These are phyloP conservation scores for Halophytophthora batemanensis DNA, from an alignment of 352 stramenopile species.

Conservation along the genomic window DNA sequence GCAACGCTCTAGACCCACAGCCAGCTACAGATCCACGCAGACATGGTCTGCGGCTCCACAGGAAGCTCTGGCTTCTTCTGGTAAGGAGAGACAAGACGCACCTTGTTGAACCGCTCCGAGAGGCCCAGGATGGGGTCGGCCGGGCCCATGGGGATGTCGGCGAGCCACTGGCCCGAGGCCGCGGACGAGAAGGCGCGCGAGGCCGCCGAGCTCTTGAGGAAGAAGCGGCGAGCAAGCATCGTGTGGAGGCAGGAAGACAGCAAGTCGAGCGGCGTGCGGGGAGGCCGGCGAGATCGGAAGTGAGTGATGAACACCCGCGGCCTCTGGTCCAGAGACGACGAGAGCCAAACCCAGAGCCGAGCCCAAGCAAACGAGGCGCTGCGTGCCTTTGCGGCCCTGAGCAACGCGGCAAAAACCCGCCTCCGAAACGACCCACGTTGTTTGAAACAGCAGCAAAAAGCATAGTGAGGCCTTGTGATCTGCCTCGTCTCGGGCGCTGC, in stretches of 20 bases:
- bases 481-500: too few relatives aligned
- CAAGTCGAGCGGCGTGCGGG: background rate
- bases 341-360: background rate
- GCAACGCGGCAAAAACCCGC: too few relatives aligned
- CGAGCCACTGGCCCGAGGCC: slow-evolving; percentile 58
- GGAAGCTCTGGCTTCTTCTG: slow-evolving; percentile 9
- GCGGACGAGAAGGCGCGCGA: slow-evolving; percentile 46
- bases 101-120: slow-evolving; percentile 91
- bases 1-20: background rate
- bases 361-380: background rate
- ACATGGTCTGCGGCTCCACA: too few relatives aligned
- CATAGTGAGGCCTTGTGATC: too few relatives aligned
- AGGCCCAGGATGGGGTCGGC: slow-evolving; percentile 97
- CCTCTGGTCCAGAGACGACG: background rate
- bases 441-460: too few relatives aligned
- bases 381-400: too few relatives aligned
- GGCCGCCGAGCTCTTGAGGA: slow-evolving; percentile 19
- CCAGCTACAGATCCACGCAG: slow-evolving; percentile 3
- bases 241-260: background rate
- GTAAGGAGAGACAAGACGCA: slow-evolving; percentile 13
- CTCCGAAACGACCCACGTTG: too few relatives aligned
- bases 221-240: slow-evolving; percentile 35
- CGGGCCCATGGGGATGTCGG: slow-evolving; percentile 91
- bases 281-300: slow-evolving; percentile 20
- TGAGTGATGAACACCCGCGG: slow-evolving; percentile 11